Evolutionary conservation across 192 early-diverging fungal species (phyloP), one percentile per base, ranked within the genome.

Genomic region (Irineochytrium annulatum): DNA sequence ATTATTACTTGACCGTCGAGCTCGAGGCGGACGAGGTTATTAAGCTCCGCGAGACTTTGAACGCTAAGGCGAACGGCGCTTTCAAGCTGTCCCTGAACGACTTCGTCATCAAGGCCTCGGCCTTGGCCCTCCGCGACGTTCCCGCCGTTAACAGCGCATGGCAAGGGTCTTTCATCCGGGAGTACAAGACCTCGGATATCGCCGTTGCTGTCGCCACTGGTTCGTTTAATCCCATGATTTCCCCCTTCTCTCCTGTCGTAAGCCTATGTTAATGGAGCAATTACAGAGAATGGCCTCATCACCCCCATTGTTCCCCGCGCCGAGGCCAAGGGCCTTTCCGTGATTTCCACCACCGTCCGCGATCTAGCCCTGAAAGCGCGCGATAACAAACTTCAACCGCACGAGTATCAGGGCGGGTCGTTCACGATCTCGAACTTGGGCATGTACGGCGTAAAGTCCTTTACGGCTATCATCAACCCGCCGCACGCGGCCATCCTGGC

Each of bases 11-110:
- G 29, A 93, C 92, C 27, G 74, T 88, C 45, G 92, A 90, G 69
- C 78, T 93, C 63, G 83, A 89, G 62, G 92, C 92, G 79, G 91
- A 94, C 75, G 90, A 93, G 52, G 59, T 81, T 30, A 49, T 81
- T 28, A 77, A 75, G 78, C 83, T 97, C 57, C 90, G 96, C 63
- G 82, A 92, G 67, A 84, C 87, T 14, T 78, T 98, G 44, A 98
- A 98, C 85, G 81, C 73, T 53, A 64, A 84, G 67, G 86, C 79
- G 53, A 83, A 91, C 60, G 94, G 89, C 28, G 86, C 89, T 59
- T 95, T 88, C 88, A 98, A 98, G 82, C 77, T 98, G 30, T 97
- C 94, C 26, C 89, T 98, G 67, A 98, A 98, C 70, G 96, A 98
- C 75, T 97, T 98, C 72, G 83, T 98, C 29, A 86, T 98, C 81